These are phyloP conservation scores for Naganishia sp. DNA, from an alignment of 1,284 basidiomycete genomes.

Conservation along the genomic window DNA sequence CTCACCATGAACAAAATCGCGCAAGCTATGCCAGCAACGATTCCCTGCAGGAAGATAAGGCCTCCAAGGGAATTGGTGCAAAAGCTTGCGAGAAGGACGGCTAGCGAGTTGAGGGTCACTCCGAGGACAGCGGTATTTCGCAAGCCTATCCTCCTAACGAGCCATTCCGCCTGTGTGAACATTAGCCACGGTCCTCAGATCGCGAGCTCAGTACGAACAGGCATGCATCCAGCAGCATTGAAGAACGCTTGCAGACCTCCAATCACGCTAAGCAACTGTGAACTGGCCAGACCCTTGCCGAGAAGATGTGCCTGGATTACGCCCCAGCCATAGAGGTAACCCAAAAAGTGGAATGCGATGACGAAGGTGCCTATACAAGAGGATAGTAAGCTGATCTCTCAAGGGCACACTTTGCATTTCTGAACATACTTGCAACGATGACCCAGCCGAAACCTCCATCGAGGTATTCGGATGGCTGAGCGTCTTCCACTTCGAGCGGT, in stretches of 20 bases:
- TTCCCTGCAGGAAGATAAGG: constrained; percentile 32
- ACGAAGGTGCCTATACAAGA: constrained; percentile 28
- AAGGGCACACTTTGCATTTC: no score
- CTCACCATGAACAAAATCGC: constrained; percentile 30
- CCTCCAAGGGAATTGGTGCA: constrained; percentile 28
- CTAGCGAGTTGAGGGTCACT: constrained; percentile 15
- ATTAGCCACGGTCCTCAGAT: background rate
- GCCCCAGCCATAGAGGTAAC: constrained; percentile 35
- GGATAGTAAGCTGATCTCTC: background rate
- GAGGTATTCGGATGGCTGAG: constrained; percentile 20
- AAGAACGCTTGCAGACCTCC: constrained; percentile 34
- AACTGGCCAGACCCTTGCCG: constrained; percentile 22
- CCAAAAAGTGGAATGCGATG: constrained; percentile 33
- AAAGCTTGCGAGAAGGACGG: constrained; percentile 27
- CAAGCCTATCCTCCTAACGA: constrained; percentile 17
- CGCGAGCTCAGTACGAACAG: constrained; percentile 21
- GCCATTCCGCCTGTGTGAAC: constrained; percentile 13
- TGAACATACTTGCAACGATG: constrained; percentile 24
- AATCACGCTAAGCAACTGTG: constrained; percentile 31
- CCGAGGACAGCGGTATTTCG: constrained; percentile 11
- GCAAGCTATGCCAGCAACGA: constrained; percentile 27
- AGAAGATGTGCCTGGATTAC: constrained; percentile 35
- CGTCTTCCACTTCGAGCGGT: background rate
- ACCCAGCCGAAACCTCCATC: constrained; percentile 33
- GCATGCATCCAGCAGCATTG: constrained; percentile 32